Conservation (phyloP, 192 early-diverging fungal species). For the Mortierella claussenii region DNA sequence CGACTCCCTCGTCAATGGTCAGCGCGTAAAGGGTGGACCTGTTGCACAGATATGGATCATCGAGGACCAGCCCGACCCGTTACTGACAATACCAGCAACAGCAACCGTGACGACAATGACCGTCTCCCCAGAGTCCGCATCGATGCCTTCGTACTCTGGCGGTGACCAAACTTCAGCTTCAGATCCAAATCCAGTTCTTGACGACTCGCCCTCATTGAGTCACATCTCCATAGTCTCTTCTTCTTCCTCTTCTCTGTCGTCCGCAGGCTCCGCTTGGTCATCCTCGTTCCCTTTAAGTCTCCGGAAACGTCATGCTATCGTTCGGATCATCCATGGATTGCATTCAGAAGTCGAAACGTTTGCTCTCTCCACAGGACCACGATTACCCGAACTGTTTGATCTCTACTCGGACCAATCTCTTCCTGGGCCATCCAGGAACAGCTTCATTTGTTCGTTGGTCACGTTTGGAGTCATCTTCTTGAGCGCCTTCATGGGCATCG, state of each 20-base stretch:
- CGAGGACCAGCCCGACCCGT: neutral
- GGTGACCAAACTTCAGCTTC: no score
- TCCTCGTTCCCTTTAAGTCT: conserved; percentile 29
- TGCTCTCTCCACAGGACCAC: conserved; percentile 33
- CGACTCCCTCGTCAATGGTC: conserved; percentile 21
- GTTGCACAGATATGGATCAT: conserved; percentile 41
- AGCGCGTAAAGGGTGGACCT: conserved; percentile 24
- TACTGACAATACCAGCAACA: neutral
- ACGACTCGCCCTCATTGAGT: no score
- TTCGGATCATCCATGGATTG: conserved; percentile 16
- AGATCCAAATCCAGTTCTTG: no score
- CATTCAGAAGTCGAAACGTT: conserved; percentile 29
- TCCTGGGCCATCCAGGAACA: conserved; percentile 16
- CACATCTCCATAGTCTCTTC: no score
- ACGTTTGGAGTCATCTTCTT: conserved; percentile 8
- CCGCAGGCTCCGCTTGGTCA: neutral
- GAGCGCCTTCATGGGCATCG: conserved; percentile 6
- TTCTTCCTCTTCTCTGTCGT: neutral
- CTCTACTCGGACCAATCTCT: conserved; percentile 34
- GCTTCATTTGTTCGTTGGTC: conserved; percentile 14
- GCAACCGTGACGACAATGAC: neutral
- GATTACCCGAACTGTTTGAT: conserved; percentile 30
- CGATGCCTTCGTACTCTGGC: no score
- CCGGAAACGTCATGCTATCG: conserved; percentile 12
- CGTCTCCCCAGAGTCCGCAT: no score